phyloP scores from a whole-genome alignment of 441 rosid species.

The Omphalea diandra region DNA sequence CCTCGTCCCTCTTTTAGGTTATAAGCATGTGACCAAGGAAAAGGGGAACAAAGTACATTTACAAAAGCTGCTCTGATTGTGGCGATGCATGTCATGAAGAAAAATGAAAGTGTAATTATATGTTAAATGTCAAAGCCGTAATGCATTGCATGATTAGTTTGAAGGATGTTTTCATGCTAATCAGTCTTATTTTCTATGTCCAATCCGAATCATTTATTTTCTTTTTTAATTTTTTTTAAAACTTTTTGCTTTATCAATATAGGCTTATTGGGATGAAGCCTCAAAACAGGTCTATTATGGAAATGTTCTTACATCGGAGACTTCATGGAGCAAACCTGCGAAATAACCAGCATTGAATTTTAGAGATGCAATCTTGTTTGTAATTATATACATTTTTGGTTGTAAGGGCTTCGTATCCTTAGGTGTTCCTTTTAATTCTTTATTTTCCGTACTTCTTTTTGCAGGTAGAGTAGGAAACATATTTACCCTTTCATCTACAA shows the following conservation, averaged over 20 bases:
- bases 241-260: background rate
- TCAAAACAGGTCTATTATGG: conserved; percentile 64
- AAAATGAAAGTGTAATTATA: background rate
- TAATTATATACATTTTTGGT: background rate
- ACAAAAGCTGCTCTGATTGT: background rate
- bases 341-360: conserved; percentile 21
- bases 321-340: conserved; percentile 57
- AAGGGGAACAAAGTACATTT: background rate
- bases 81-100: too few relatives aligned
- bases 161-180: background rate
- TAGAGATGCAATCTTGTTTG: background rate
- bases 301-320: conserved; percentile 50
- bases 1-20: background rate
- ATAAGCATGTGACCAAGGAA: background rate
- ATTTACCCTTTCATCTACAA: too few relatives aligned
- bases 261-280: conserved; percentile 64
- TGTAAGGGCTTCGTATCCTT: background rate
- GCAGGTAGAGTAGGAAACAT: background rate
- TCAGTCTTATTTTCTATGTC: background rate
- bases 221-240: too few relatives aligned
- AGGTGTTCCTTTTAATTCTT: background rate
- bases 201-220: background rate
- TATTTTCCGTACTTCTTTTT: too few relatives aligned
- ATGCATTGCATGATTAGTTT: background rate
- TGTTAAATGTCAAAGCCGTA: background rate